Conservation (phyloP, 495 filamentous ascomycete species). For the Hypoxylon fragiforme region DNA sequence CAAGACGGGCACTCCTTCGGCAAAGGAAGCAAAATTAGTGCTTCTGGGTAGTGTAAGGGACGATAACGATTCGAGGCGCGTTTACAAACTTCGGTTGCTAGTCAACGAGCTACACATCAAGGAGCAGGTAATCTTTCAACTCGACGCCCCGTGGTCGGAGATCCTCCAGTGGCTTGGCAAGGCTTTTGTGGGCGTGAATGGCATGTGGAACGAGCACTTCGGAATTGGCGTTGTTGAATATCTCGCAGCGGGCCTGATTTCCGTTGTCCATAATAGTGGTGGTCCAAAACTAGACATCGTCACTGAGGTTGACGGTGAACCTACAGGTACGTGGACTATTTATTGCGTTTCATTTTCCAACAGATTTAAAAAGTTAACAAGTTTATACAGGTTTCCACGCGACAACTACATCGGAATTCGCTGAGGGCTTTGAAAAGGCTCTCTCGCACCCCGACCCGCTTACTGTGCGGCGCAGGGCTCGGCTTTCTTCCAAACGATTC, state of each 20-base stretch:
- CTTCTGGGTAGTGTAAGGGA: slow-evolving; percentile 89
- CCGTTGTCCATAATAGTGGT: slow-evolving; percentile 88
- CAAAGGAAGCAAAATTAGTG: slow-evolving; percentile 66
- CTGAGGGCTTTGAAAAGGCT: slow-evolving; percentile 73
- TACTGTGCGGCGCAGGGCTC: slow-evolving; percentile 69
- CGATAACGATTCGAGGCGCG: slow-evolving; percentile 77
- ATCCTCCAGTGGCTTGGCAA: slow-evolving; percentile 75
- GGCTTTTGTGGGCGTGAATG: slow-evolving; percentile 85
- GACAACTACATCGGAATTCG: slow-evolving; percentile 73
- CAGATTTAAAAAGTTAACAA: slow-evolving; percentile 18
- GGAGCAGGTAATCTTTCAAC: slow-evolving; percentile 80
- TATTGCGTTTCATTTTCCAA: not conserved
- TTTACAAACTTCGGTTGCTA: slow-evolving; percentile 86
- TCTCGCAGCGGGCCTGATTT: slow-evolving; percentile 89
- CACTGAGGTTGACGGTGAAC: slow-evolving; percentile 69
- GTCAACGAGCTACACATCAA: slow-evolving; percentile 86
- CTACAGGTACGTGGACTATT: slow-evolving; percentile 68
- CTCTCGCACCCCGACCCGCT: slow-evolving; percentile 68
- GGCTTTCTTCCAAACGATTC: slow-evolving; percentile 77
- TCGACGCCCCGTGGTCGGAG: slow-evolving; percentile 84
- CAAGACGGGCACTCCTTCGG: slow-evolving; percentile 44
- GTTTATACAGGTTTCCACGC: slow-evolving; percentile 75
- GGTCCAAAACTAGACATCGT: slow-evolving; percentile 95
- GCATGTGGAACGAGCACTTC: slow-evolving; percentile 99
- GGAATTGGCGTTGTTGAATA: slow-evolving; percentile 99